Evolutionary conservation across 768 basidiomycete species (phyloP).

Genomic region (Suillus weaverae): DNA sequence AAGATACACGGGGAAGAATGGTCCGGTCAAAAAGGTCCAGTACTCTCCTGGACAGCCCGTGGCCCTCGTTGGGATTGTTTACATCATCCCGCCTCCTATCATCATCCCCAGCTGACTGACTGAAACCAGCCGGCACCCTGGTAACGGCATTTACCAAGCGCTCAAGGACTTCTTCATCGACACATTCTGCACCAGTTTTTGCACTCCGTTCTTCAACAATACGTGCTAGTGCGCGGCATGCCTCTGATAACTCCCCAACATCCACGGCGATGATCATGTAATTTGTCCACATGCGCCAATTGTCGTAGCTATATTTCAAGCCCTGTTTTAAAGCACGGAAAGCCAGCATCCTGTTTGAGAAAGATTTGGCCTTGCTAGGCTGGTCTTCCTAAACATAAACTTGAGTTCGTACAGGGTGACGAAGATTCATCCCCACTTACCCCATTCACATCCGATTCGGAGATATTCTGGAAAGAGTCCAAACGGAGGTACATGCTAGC

Average conservation of each 20-base stretch:
- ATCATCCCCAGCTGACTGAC: constrained; percentile 33
- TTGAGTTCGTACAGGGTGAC: constrained; percentile 16
- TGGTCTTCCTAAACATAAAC: constrained; percentile 25
- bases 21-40: constrained; percentile 70
- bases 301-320: constrained; percentile 78
- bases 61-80: constrained; percentile 59
- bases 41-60: constrained; percentile 67
- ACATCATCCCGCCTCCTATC: constrained; percentile 23
- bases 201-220: constrained; percentile 61
- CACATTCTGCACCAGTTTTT: constrained; percentile 49
- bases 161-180: constrained; percentile 89
- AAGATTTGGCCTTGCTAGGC: constrained; percentile 43
- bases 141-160: constrained; percentile 88
- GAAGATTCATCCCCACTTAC: constrained; percentile 15
- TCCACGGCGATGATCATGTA: constrained; percentile 94
- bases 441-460: constrained; percentile 32
- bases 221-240: constrained; percentile 78
- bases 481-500: constrained; percentile 92
- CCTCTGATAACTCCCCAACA: constrained; percentile 89
- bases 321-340: constrained; percentile 93
- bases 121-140: constrained; percentile 42
- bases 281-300: constrained; percentile 99
- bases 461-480: constrained; percentile 42
- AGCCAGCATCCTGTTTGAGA: constrained; percentile 81
- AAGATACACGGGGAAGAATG: constrained; percentile 80